Evolutionary conservation across 805 yeast genomes (phyloP), one percentile per base, ranked within the genome.

Genomic region (Ogataea minuta): DNA sequence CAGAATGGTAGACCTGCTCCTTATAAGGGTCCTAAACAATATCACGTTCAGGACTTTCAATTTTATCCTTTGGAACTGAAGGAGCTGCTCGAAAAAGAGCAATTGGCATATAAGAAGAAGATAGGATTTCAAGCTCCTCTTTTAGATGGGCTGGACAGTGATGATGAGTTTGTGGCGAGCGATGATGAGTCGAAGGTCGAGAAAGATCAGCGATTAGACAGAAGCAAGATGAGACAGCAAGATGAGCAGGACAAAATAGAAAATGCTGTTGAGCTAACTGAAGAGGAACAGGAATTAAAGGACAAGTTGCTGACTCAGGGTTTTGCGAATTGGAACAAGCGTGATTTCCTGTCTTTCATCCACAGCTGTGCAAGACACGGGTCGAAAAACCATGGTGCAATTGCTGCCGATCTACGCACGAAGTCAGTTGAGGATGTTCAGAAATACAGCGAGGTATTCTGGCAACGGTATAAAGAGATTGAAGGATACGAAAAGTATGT

Each of bases 401-500:
- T 85, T 27, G 68, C 84, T 1, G 58, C 66, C 17, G 73, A 78
- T 10, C 63, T 84, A 39, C 77, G 78, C 11, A 71, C 74, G 23
- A 81, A 83, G 49, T 66, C 76, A 0, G 56, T 58, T 0, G 80
- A 75, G 14, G 91, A 84, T 31, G 81, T 85, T 3, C 70, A 69
- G 42, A 55, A 61, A 19, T 85, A 84, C 55, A 69, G 79, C 30
- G 64, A 68, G 31, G 75, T 66, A 2, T 85, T 85, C 50, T 85
- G 93, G 93, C 54, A 64, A 25, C 67, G 77, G 23, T 77, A 72
- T 52, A 57, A 59, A 15, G 76, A 74, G 44, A 74, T 85, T 20
- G 86, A 80, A 21, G 90, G 91, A 0, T 70, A 74, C 60, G 88
- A 81, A 41, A 82, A 81, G 56, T 82, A 84, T 54, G 54, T 84